Conservation (phyloP, 139 green algal species). For the Chloropicon primus region DNA sequence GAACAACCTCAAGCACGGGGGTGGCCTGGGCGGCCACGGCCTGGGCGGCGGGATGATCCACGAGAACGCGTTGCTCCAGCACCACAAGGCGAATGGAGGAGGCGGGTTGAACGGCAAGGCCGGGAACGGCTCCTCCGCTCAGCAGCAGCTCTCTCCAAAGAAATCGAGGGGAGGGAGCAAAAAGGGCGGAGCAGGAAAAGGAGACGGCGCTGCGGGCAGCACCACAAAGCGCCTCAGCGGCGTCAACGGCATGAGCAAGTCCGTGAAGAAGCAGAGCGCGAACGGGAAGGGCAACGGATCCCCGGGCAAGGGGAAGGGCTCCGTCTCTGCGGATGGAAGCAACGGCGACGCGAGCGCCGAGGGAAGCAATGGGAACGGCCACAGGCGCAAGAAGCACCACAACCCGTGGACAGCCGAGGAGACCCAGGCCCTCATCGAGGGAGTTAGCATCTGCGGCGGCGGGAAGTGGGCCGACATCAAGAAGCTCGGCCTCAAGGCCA, state of each 20-base stretch:
- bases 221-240: background rate
- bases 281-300: background rate
- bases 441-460: conserved; percentile 42
- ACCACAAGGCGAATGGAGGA: background rate
- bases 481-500: conserved; percentile 13
- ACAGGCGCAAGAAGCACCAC: conserved; percentile 11
- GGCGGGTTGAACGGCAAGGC: background rate
- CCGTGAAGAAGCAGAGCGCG: background rate
- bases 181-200: background rate
- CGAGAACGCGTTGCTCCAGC: background rate
- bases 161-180: background rate
- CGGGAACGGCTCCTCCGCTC: background rate
- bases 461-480: conserved; percentile 61
- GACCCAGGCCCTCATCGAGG: conserved; percentile 51
- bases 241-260: background rate
- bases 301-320: background rate
- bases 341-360: background rate
- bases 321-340: background rate
- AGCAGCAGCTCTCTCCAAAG: background rate
- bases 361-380: background rate
- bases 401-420: conserved; percentile 44
- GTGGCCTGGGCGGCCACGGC: background rate
- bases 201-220: background rate
- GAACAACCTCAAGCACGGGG: background rate
- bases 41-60: background rate